Percentiles rank a stretch among this genome's conserved stretches.
phyloP scores from a whole-genome alignment of 169 alveolate genomes.

The Plasmodium chabaudi region DNA sequence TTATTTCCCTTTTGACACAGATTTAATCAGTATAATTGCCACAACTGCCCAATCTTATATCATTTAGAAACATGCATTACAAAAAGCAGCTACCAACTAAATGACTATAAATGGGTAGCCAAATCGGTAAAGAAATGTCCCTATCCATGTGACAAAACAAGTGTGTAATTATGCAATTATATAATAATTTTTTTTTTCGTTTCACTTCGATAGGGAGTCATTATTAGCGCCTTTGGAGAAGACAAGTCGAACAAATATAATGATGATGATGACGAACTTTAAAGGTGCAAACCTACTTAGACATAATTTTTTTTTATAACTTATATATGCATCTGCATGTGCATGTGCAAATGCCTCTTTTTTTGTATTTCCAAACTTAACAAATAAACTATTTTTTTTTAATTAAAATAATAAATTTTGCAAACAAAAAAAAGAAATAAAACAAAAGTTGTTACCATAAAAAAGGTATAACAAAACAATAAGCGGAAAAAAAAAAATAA shows the following conservation, averaged over 20 bases:
- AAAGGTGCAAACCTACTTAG: not conserved
- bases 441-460: not conserved
- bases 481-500: too few species aligned
- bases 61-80: slow-evolving; percentile 63
- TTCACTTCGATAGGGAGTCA: slow-evolving; percentile 34
- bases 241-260: slow-evolving; percentile 6
- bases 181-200: too few species aligned
- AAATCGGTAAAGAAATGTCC: slow-evolving; percentile 30
- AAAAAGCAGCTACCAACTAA: slow-evolving; percentile 3
- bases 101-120: slow-evolving; percentile 59
- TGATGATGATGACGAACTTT: slow-evolving; percentile 34
- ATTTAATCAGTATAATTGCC: slow-evolving; percentile 61
- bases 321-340: not conserved
- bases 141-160: not conserved
- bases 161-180: not conserved
- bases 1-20: not conserved
- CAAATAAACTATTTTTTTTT: not conserved
- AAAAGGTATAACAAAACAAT: too few species aligned
- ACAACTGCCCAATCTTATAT: slow-evolving; percentile 56
- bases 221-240: slow-evolving; percentile 14
- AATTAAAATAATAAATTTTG: not conserved
- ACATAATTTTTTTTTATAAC: slow-evolving; percentile 4
- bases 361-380: slow-evolving; percentile 4
- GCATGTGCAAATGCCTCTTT: not conserved
- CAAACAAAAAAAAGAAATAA: not conserved